phyloP scores from a whole-genome alignment of 257 asterid species.

The Lavandula angustifolia region DNA sequence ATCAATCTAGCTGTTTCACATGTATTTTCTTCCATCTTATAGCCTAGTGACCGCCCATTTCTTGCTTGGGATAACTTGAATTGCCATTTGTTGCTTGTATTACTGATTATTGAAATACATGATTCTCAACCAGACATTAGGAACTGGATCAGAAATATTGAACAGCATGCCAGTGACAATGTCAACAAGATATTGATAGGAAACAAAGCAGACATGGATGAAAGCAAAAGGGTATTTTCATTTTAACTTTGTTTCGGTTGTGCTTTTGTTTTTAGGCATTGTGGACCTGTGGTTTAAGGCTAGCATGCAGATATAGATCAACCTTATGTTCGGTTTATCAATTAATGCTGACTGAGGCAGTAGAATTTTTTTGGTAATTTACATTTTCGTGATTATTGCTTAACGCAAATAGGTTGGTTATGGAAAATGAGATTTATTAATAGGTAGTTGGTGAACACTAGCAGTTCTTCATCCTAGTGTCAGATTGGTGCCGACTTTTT shows the following conservation, averaged over 20 bases:
- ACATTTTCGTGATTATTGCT: background rate
- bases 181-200: slow-evolving; percentile 65
- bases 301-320: slow-evolving; percentile 11
- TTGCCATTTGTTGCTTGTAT: slow-evolving; percentile 20
- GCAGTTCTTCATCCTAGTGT: slow-evolving; percentile 2
- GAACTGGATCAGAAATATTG: slow-evolving; percentile 68
- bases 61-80: slow-evolving; percentile 7
- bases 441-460: background rate
- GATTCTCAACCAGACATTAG: slow-evolving; percentile 47
- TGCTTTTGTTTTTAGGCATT: slow-evolving; percentile 9
- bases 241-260: background rate
- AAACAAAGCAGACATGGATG: slow-evolving; percentile 72
- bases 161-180: slow-evolving; percentile 66
- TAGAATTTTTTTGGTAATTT: background rate
- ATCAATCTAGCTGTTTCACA: slow-evolving; percentile 2
- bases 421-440: slow-evolving; percentile 16
- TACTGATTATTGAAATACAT: background rate
- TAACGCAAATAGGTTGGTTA: slow-evolving; percentile 6
- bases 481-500: background rate
- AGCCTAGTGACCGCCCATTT: slow-evolving; percentile 18
- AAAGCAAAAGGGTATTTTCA: slow-evolving; percentile 59
- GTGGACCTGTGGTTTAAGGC: slow-evolving; percentile 1
- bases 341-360: background rate
- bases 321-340: slow-evolving; percentile 19
- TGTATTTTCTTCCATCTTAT: slow-evolving; percentile 2